Evolutionary conservation across 768 basidiomycete genomes (phyloP).

Genomic region (Suillus occidentalis): DNA sequence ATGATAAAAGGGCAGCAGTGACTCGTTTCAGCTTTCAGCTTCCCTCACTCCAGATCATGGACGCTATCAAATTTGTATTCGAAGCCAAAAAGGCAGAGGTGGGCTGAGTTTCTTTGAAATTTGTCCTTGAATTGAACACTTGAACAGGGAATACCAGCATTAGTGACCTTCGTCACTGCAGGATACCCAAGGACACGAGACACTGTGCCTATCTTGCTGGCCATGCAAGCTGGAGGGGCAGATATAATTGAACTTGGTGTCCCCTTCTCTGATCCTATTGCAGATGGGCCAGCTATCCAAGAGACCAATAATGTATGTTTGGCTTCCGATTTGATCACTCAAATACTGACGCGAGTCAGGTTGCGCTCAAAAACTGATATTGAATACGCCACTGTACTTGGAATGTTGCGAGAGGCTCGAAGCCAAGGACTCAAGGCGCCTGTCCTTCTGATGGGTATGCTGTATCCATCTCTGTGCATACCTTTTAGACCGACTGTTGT

Average conservation of each 20-base stretch:
- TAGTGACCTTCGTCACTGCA: constrained; percentile 89
- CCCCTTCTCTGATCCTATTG: constrained; percentile 94
- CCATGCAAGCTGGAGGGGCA: constrained; percentile 88
- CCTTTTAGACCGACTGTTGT: constrained; percentile 9
- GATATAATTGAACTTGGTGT: constrained; percentile 93
- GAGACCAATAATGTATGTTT: constrained; percentile 77
- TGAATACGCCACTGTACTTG: constrained; percentile 70
- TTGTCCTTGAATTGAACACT: constrained; percentile 9
- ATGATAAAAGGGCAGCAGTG: neutral
- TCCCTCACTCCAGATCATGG: constrained; percentile 15
- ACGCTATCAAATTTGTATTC: constrained; percentile 31
- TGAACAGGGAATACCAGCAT: constrained; percentile 52
- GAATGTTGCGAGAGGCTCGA: constrained; percentile 77
- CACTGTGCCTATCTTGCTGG: constrained; percentile 83
- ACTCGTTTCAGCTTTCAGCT: neutral
- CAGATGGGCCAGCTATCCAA: constrained; percentile 92
- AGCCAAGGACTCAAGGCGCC: constrained; percentile 76
- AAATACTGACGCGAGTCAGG: constrained; percentile 40
- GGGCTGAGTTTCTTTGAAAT: neutral
- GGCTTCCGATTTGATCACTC: neutral
- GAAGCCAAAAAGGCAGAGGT: constrained; percentile 25
- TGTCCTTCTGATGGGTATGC: constrained; percentile 89
- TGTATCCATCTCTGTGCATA: neutral
- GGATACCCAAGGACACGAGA: constrained; percentile 79
- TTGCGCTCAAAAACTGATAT: constrained; percentile 79